phyloP scores from a whole-genome alignment of 225 moss, liverwort and hornwort genomes.

The Ulota crispa region DNA sequence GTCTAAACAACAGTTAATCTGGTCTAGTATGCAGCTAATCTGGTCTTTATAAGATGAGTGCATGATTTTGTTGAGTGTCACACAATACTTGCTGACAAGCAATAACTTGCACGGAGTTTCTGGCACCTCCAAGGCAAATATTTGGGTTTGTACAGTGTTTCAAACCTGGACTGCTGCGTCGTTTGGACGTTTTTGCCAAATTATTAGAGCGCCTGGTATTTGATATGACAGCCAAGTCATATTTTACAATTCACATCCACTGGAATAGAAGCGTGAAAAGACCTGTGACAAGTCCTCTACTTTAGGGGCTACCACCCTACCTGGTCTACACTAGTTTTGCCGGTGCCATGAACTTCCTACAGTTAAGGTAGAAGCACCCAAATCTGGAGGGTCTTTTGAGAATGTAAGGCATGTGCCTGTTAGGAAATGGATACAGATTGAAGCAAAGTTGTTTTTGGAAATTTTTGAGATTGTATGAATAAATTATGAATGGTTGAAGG shows the following conservation, averaged over 20 bases:
- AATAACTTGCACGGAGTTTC: background rate
- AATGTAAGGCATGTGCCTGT: too few relatives aligned
- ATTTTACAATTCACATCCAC: background rate
- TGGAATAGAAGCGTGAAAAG: background rate
- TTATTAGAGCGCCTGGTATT: background rate
- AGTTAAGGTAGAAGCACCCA: background rate
- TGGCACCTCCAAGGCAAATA: background rate
- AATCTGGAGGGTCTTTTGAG: too few relatives aligned
- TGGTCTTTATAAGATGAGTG: background rate
- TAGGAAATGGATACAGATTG: too few relatives aligned
- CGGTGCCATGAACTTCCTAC: background rate
- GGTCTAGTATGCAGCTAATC: background rate
- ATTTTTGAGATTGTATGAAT: too few relatives aligned
- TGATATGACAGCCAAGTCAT: background rate
- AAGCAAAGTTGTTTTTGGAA: too few relatives aligned
- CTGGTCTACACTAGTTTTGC: background rate
- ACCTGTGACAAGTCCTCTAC: background rate
- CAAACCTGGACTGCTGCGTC: background rate
- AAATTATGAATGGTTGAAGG: too few relatives aligned
- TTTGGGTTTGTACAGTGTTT: background rate
- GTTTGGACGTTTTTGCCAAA: background rate
- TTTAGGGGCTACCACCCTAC: background rate
- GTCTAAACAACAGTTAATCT: conserved; percentile 15
- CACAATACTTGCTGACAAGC: conserved; percentile 21
- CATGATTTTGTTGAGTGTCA: conserved; percentile 8